Conservation (phyloP, 2,329 filamentous ascomycete genomes). For the Cercospora sp. region DNA sequence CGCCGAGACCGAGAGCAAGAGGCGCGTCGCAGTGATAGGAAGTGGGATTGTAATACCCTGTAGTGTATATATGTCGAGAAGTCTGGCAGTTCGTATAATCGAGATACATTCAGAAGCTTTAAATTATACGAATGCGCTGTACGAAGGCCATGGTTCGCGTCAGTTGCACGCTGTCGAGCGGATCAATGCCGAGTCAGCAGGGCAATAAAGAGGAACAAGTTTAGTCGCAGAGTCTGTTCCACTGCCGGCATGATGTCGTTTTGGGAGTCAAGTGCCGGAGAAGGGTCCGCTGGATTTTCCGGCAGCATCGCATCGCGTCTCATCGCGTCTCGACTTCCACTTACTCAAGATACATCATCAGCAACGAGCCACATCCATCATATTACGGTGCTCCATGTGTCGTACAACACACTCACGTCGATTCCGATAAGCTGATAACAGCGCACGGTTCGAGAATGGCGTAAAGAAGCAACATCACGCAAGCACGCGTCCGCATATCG, state of each 20-base stretch:
- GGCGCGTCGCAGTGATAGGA: not conserved
- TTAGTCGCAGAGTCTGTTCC: not conserved
- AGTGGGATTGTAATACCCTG: not conserved
- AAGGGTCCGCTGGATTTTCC: not conserved
- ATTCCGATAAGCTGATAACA: not conserved
- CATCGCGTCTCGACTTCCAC: not conserved
- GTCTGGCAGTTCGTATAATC: not conserved
- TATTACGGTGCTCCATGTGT: not conserved
- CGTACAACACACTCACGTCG: not conserved
- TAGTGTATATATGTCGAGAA: not conserved
- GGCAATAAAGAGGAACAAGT: not conserved
- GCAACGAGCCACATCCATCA: not conserved
- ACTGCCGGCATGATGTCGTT: conserved; percentile 2
- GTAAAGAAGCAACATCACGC: conserved; percentile 12
- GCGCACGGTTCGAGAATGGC: not conserved
- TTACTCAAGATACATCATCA: not conserved
- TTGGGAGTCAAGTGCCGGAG: not conserved
- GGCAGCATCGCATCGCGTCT: not conserved
- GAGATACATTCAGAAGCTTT: not conserved
- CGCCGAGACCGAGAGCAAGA: not conserved
- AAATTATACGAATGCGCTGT: not conserved
- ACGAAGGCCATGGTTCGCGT: not conserved
- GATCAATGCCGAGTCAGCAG: not conserved
- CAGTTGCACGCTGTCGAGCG: not conserved
- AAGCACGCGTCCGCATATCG: conserved; percentile 9